Percentiles rank a stretch among this genome's conserved stretches.
Conservation (phyloP, 345 rosid genomes). For the Leavenworthia alabamica region DNA sequence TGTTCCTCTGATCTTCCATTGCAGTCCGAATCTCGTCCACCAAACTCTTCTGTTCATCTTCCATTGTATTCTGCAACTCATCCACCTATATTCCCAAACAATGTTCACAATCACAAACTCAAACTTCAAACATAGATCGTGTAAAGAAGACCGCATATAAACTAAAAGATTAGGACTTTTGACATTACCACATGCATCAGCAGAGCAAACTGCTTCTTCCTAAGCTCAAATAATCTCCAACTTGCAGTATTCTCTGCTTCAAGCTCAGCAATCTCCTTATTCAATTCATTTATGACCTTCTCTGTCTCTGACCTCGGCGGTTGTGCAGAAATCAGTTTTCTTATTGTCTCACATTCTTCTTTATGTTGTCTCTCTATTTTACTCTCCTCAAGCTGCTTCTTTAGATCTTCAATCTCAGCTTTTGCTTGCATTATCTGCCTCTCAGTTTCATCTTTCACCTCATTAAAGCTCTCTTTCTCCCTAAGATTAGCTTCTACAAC, state of each 20-base stretch:
- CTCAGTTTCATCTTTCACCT: conserved; percentile 71
- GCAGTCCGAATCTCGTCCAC: conserved; percentile 79
- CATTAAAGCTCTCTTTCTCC: conserved; percentile 81
- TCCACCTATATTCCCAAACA: conserved; percentile 51
- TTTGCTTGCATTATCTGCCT: conserved; percentile 66
- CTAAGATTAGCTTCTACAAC: conserved; percentile 67
- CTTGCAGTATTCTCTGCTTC: conserved; percentile 80
- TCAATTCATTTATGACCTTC: conserved; percentile 60
- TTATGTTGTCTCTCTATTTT: conserved; percentile 90
- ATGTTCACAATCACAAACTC: conserved; percentile 7
- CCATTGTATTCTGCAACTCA: conserved; percentile 83
- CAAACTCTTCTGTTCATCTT: conserved; percentile 84
- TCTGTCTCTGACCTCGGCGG: conserved; percentile 85
- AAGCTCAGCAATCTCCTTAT: conserved; percentile 68
- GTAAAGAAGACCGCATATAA: neutral
- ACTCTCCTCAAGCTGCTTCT: conserved; percentile 87
- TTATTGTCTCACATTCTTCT: conserved; percentile 87
- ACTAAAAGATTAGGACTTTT: neutral
- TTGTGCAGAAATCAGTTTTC: conserved; percentile 75
- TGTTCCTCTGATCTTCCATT: conserved; percentile 66
- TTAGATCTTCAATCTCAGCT: conserved; percentile 71
- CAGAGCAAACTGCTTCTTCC: conserved; percentile 88
- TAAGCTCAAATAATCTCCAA: conserved; percentile 84
- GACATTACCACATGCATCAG: conserved; percentile 81
- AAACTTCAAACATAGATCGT: neutral